Evolutionary conservation across 805 yeast species (phyloP).

Genomic region (Brettanomyces custersianus): DNA sequence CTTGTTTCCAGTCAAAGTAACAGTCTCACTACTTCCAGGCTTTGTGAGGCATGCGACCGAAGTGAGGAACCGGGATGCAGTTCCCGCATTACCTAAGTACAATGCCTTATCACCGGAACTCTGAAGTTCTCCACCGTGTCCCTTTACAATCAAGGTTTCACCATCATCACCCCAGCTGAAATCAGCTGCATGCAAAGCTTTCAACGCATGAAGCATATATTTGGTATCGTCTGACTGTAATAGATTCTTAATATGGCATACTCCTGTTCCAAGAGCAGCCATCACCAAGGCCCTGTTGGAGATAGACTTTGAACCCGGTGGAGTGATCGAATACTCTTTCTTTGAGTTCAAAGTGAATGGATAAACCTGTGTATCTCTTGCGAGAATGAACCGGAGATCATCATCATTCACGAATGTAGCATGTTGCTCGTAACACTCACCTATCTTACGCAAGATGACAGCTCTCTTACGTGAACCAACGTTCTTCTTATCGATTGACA

Average conservation of each 20-base stretch:
- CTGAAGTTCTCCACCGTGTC: conserved; percentile 71
- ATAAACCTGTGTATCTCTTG: conserved; percentile 69
- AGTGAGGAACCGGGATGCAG: conserved; percentile 91
- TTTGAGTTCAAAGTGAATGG: conserved; percentile 39
- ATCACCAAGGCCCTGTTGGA: conserved; percentile 89
- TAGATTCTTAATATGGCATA: conserved; percentile 73
- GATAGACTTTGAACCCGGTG: conserved; percentile 97
- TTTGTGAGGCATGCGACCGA: conserved; percentile 83
- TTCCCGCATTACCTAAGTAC: conserved; percentile 95
- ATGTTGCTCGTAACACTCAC: conserved; percentile 78
- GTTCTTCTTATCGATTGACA: conserved; percentile 95
- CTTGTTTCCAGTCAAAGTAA: conserved; percentile 83
- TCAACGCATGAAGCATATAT: conserved; percentile 85
- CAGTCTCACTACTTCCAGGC: conserved; percentile 27
- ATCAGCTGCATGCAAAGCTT: conserved; percentile 70
- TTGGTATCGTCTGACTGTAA: conserved; percentile 95
- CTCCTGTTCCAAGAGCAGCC: conserved; percentile 87
- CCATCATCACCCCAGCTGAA: conserved; percentile 83
- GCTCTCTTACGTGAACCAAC: conserved; percentile 87
- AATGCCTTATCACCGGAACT: conserved; percentile 56
- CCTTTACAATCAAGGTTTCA: conserved; percentile 74
- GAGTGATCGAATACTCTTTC: conserved; percentile 42
- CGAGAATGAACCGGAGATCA: conserved; percentile 70
- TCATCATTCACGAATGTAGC: conserved; percentile 80
- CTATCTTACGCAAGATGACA: conserved; percentile 76